A percentile compares a stretch with the other conserved stretches of the same genome.
Evolutionary conservation across 768 basidiomycete genomes (phyloP).

Genomic region (Pulveroboletus sp.): DNA sequence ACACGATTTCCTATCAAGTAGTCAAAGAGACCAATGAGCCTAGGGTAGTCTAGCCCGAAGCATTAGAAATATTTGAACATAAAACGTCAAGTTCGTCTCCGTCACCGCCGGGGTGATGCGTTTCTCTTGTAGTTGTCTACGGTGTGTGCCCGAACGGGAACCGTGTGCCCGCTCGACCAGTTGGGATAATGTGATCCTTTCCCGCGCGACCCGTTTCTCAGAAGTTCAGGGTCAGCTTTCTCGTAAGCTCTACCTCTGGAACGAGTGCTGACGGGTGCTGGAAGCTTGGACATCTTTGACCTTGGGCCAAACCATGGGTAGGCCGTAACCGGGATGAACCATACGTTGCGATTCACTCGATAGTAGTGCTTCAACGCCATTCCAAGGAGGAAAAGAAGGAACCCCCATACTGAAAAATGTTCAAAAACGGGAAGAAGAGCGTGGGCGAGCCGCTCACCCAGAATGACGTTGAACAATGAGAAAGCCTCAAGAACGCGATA

Average conservation of each 20-base stretch:
- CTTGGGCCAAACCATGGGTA: constrained; percentile 66
- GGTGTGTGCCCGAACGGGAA: constrained; percentile 26
- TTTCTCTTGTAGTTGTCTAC: constrained; percentile 37
- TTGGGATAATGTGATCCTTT: constrained; percentile 19
- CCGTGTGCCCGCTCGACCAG: constrained; percentile 16
- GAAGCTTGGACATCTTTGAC: constrained; percentile 35
- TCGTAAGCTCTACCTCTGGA: constrained; percentile 33
- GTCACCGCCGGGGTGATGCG: constrained; percentile 44
- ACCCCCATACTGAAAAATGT: constrained; percentile 40
- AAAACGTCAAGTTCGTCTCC: constrained; percentile 8
- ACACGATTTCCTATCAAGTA: constrained; percentile 5
- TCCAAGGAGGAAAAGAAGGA: constrained; percentile 42
- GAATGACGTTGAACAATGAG: constrained; percentile 68
- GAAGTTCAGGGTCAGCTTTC: constrained; percentile 25
- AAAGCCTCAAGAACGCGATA: constrained; percentile 80
- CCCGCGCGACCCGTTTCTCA: constrained; percentile 18
- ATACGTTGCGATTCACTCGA: constrained; percentile 48
- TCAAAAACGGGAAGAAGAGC: constrained; percentile 3
- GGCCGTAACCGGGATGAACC: constrained; percentile 64
- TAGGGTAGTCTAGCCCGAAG: constrained; percentile 12
- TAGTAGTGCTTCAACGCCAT: constrained; percentile 41
- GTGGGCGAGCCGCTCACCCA: constrained; percentile 43
- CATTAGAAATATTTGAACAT: background rate
- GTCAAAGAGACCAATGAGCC: constrained; percentile 1
- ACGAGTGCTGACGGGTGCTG: constrained; percentile 37